These are phyloP conservation scores for Cubamyces lactineus DNA, from an alignment of 768 basidiomycete species.

Conservation along the genomic window DNA sequence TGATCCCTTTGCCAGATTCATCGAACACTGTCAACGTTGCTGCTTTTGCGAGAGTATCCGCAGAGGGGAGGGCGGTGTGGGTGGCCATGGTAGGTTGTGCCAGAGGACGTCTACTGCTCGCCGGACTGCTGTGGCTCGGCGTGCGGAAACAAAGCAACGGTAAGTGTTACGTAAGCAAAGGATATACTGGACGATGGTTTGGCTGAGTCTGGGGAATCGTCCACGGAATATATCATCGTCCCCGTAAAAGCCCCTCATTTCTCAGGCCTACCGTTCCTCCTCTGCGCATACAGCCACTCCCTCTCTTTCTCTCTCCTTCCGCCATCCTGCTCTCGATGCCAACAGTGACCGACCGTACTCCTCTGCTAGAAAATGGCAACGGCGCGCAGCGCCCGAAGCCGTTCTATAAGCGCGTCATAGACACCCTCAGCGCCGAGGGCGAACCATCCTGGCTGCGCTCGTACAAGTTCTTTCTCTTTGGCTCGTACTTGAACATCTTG, in stretches of 20 bases:
- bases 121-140: background rate
- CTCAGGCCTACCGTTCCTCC: background rate
- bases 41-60: slow-evolving; percentile 41
- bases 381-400: slow-evolving; percentile 25
- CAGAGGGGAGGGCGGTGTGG: slow-evolving; percentile 6
- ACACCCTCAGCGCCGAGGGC: slow-evolving; percentile 57
- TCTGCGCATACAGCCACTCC: background rate
- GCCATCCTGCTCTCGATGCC: slow-evolving; percentile 16
- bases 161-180: slow-evolving; percentile 9
- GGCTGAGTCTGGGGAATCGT: background rate
- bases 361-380: slow-evolving; percentile 52
- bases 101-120: background rate
- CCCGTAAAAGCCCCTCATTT: background rate
- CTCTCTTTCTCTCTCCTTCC: slow-evolving; percentile 6
- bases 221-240: background rate
- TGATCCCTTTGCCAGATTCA: slow-evolving; percentile 46
- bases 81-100: slow-evolving; percentile 1
- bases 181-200: background rate
- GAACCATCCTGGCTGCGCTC: slow-evolving; percentile 66
- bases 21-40: slow-evolving; percentile 43
- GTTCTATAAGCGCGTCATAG: slow-evolving; percentile 40
- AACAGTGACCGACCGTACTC: slow-evolving; percentile 46
- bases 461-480: slow-evolving; percentile 61
- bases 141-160: background rate
- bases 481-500: slow-evolving; percentile 73